Base-by-base conservation (phyloP, 805 yeast species). In the Hemisphaericaspora nanyangensis region DNA sequence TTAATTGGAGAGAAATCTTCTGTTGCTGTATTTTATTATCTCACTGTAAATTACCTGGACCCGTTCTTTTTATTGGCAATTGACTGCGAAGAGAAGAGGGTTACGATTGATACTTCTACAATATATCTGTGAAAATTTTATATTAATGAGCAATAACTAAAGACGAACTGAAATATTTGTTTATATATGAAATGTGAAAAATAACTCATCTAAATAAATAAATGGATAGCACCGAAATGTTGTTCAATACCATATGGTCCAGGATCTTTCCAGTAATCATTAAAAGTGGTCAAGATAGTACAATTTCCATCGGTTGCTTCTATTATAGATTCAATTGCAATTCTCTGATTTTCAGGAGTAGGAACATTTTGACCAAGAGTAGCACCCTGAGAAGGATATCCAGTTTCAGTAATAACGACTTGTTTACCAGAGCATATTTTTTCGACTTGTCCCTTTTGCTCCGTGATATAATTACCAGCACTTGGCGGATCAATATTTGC, bases 231-330 rank as follows among this genome's bases (percentile, higher is more conserved):
- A 53, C 97, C 97, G 52, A 90, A 90, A 37, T 78, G 79, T 64
- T 87, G 96, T 65, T 90, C 97, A 55, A 90, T 80, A 46, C 82
- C 85, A 58, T 86, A 83, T 2, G 73, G 70, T 42, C 97, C 96
- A 17, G 96, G 89, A 8, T 55, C 52, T 58, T 90, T 90, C 97
- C 97, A 90, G 61, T 63, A 71, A 60, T 90, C 97, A 54, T 90
- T 69, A 62, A 65, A 88, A n/a, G 89, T 80, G 16, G 95, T 79
- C 54, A 90, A 70, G 42, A 90, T 74, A 3, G 90, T 82, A 35
- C 78, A 77, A 34, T 81, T 78, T 26, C 76, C 68, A 30, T 80
- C 77, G 34, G 81, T 62, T 19, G 66, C 74, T 17, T 75, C 67
- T 39, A 89, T 62, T 37, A 90, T 81, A 13, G 77, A 61, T 43